Evolutionary conservation across 805 yeast species (phyloP).

Genomic region (Middelhovenomyces tepae): DNA sequence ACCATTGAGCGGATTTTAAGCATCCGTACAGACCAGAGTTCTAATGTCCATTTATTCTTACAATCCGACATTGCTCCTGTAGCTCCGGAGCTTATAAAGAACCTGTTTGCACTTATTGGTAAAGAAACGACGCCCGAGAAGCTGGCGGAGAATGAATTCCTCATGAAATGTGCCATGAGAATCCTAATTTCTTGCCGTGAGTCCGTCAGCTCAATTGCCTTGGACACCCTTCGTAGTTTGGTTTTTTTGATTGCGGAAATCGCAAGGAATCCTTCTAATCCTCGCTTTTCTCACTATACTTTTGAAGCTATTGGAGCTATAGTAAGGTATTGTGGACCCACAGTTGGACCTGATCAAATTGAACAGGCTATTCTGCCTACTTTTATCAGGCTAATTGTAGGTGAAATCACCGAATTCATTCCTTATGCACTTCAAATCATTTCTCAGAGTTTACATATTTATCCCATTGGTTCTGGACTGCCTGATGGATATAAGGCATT

Average conservation of each 20-base stretch:
- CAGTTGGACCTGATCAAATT: constrained; percentile 29
- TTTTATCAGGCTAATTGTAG: constrained; percentile 49
- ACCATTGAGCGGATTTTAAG: constrained; percentile 84
- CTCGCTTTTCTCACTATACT: constrained; percentile 80
- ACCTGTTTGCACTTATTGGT: constrained; percentile 54
- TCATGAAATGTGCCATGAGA: constrained; percentile 84
- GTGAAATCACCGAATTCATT: constrained; percentile 88
- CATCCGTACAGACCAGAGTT: constrained; percentile 44
- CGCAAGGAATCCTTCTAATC: constrained; percentile 88
- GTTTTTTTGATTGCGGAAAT: constrained; percentile 61
- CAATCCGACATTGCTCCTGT: constrained; percentile 64
- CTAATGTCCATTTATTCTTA: constrained; percentile 46
- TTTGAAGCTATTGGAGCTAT: constrained; percentile 83
- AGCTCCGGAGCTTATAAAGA: constrained; percentile 51
- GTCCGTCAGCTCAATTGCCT: constrained; percentile 24
- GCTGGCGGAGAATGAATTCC: constrained; percentile 87
- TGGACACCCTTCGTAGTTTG: constrained; percentile 51
- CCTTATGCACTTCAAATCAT: constrained; percentile 91
- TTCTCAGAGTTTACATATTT: constrained; percentile 60
- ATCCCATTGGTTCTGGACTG: constrained; percentile 33
- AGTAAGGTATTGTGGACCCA: constrained; percentile 41
- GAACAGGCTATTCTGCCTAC: constrained; percentile 56
- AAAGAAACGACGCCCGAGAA: constrained; percentile 66
- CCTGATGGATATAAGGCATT: constrained; percentile 60
- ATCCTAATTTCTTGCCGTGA: constrained; percentile 66